Evolutionary conservation across 2,329 filamentous ascomycete species (phyloP), one percentile per base, ranked within the genome.

Genomic region (Pezicula neosporulosa): DNA sequence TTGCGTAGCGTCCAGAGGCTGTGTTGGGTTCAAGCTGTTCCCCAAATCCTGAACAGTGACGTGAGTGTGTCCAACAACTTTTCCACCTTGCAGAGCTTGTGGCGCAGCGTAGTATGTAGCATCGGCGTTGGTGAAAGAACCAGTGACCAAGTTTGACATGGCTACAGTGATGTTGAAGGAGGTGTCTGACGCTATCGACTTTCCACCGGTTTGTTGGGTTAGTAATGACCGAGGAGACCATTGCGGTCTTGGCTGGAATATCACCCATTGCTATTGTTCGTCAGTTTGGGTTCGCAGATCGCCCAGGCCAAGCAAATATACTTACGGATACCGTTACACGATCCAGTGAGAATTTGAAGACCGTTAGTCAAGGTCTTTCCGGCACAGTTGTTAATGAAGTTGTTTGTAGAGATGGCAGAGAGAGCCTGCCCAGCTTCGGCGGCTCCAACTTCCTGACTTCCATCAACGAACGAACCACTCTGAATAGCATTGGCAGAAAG

Each of bases 311-410:
- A 43, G 27, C 19, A 24, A 4, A 48, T 48, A 44, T 44, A 54
- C 54, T 48, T 46, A 56, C 54, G 39, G 37, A 56, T 49, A 48
- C 54, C 54, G 21, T 86, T 86, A 71, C 83, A 86, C 33, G 82
- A 86, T 16, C 83, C 83, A 8, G 58, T 66, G 51, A 70, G 72
- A 47, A 77, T 71, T 63, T 85, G 82, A 41, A 76, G 66, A 60
- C 82, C 82, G 60, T 86, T 81, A 56, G 82, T 85, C 47, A 82
- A 63, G 0, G 70, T 76, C 63, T 63, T 57, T 9, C 61, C 62
- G 16, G 53, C 44, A 37, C 61, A 64, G 47, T 53, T 54, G 52
- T 64, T 63, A 49, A 64, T 63, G 44, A 64, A 64, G 56, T 63
- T 63, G 48, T 62, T 62, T 15, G 43, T 36, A 15, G 60, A 64